Percentiles rank a stretch among this genome's conserved stretches.
phyloP scores from a whole-genome alignment of 2,329 filamentous ascomycete genomes.

The Curvularia eragrostidis region DNA sequence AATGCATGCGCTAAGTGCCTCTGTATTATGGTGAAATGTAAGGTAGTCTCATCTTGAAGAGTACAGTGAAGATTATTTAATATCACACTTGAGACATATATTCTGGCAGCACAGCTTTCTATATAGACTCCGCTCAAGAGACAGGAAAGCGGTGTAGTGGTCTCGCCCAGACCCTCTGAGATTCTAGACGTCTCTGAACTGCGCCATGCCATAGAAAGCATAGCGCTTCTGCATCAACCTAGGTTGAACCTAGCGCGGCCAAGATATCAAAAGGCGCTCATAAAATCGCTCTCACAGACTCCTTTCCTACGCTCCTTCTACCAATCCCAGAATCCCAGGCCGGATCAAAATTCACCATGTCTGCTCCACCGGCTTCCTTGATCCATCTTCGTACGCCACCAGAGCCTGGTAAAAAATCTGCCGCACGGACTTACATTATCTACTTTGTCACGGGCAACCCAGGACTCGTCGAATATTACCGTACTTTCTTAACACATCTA shows the following conservation, averaged over 20 bases:
- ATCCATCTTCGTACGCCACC: conserved; percentile 35
- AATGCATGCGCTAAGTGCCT: background rate
- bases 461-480: conserved; percentile 76
- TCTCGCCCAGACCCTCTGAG: background rate
- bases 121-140: background rate
- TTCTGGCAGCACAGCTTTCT: background rate
- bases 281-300: conserved; percentile 12
- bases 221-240: conserved; percentile 4
- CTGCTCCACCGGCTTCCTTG: conserved; percentile 25
- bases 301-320: background rate
- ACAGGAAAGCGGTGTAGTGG: background rate
- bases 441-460: conserved; percentile 81
- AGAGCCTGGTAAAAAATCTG: conserved; percentile 28
- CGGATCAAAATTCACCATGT: conserved; percentile 11
- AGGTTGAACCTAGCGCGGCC: conserved; percentile 17
- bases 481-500: conserved; percentile 67
- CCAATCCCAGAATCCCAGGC: background rate
- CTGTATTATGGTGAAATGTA: too few relatives aligned
- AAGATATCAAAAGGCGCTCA: conserved; percentile 22
- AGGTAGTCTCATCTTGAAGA: background rate
- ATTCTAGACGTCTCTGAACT: conserved; percentile 7
- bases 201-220: conserved; percentile 3
- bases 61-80: background rate
- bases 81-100: too few relatives aligned
- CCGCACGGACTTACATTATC: conserved; percentile 58